Percentiles rank a stretch among this genome's conserved stretches.
phyloP scores from a whole-genome alignment of 2,329 filamentous ascomycete species.

The Sarocladiaceae sp. region DNA sequence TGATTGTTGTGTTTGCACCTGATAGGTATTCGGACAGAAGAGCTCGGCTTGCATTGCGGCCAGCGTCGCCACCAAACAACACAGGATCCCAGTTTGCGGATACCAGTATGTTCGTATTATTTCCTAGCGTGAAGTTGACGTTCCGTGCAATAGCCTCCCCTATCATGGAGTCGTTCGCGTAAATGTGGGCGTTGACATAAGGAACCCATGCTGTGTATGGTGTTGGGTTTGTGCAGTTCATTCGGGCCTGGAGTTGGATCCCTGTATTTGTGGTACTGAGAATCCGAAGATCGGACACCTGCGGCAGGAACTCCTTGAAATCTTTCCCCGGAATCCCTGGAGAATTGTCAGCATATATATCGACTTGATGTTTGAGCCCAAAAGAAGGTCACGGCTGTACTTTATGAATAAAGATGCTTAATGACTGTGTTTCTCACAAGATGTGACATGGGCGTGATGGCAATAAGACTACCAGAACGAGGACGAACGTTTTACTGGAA shows the following conservation, averaged over 20 bases:
- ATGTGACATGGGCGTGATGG: slow-evolving; percentile 13
- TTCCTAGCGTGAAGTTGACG: slow-evolving; percentile 60
- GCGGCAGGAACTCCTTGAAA: slow-evolving; percentile 48
- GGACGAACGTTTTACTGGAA: slow-evolving; percentile 92
- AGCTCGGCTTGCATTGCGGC: slow-evolving; percentile 62
- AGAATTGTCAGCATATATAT: slow-evolving; percentile 27
- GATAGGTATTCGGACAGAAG: slow-evolving; percentile 85
- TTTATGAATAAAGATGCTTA: slow-evolving; percentile 25
- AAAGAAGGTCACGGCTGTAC: slow-evolving; percentile 16
- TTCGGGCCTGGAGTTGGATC: slow-evolving; percentile 63
- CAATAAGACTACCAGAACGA: slow-evolving; percentile 38
- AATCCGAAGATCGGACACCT: slow-evolving; percentile 68
- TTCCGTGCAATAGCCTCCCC: slow-evolving; percentile 69
- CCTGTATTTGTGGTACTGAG: slow-evolving; percentile 67
- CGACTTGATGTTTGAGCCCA: slow-evolving; percentile 12
- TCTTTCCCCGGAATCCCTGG: slow-evolving; percentile 56
- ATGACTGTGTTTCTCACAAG: slow-evolving; percentile 19
- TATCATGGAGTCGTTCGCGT: slow-evolving; percentile 68
- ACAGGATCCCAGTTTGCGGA: slow-evolving; percentile 71
- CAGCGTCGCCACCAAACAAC: slow-evolving; percentile 57
- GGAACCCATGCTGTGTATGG: slow-evolving; percentile 81
- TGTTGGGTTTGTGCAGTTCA: slow-evolving; percentile 90
- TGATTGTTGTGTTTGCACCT: slow-evolving; percentile 78
- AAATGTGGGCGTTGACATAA: slow-evolving; percentile 70
- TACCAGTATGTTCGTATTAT: slow-evolving; percentile 67